Percentiles rank a stretch among this genome's conserved stretches.
phyloP scores from a whole-genome alignment of 208 protist genomes.

The Cochliopodium minus region DNA sequence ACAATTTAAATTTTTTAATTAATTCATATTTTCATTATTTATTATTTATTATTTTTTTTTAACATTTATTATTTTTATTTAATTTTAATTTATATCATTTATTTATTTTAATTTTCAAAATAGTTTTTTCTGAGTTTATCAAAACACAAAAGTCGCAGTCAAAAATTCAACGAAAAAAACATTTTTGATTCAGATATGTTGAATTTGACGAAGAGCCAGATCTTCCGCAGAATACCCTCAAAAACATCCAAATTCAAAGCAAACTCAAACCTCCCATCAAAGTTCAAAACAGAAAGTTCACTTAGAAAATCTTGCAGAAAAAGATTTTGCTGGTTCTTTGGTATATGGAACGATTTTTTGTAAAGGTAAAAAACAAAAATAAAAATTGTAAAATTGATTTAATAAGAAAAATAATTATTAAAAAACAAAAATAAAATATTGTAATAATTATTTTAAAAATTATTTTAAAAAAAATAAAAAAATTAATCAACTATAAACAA shows the following conservation, averaged over 20 bases:
- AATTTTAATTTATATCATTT: too few relatives aligned
- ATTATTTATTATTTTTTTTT: too few relatives aligned
- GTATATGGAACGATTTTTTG: too few relatives aligned
- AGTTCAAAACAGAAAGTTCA: background rate
- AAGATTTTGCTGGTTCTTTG: too few relatives aligned
- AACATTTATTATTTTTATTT: too few relatives aligned
- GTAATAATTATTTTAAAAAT: conserved; percentile 11
- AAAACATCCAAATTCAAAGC: background rate
- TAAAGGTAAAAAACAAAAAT: conserved; percentile 3
- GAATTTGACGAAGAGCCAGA: background rate
- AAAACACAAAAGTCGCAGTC: background rate
- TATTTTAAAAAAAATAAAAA: conserved; percentile 10
- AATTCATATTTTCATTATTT: too few relatives aligned
- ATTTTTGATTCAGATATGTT: background rate
- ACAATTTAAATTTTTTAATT: too few relatives aligned
- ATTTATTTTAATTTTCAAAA: background rate
- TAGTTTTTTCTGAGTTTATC: too few relatives aligned
- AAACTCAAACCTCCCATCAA: background rate
- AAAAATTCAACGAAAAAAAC: background rate
- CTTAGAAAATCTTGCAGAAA: background rate
- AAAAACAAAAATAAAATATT: conserved; percentile 9
- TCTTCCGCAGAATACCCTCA: background rate
- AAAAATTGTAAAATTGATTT: background rate
- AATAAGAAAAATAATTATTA: conserved; percentile 1
- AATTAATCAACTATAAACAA: conserved; percentile 13